Evolutionary conservation across 352 stramenopile genomes (phyloP).

Genomic region (Phytophthora cactorum): DNA sequence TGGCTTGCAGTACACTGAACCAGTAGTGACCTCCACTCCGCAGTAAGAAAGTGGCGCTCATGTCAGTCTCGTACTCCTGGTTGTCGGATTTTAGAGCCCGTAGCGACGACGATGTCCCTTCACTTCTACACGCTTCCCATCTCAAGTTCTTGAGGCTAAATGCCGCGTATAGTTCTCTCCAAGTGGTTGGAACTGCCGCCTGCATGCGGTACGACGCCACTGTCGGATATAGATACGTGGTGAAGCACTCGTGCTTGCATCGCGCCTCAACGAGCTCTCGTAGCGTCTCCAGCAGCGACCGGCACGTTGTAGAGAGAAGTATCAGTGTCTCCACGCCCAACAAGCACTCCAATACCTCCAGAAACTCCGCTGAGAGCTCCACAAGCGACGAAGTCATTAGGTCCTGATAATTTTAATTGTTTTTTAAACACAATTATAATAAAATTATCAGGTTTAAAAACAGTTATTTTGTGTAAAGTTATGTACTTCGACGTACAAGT

Average conservation of each 20-base stretch:
- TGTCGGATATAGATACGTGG: constrained; percentile 58
- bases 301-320: constrained; percentile 38
- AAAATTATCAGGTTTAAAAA: not conserved
- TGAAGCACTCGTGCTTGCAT: constrained; percentile 76
- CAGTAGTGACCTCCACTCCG: constrained; percentile 78
- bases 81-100: constrained; percentile 71
- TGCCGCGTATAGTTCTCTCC: constrained; percentile 60
- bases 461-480: constrained; percentile 16
- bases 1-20: constrained; percentile 69
- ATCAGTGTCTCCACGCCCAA: constrained; percentile 55
- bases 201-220: constrained; percentile 73
- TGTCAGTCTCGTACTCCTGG: constrained; percentile 67
- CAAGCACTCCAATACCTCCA: constrained; percentile 36
- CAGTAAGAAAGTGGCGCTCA: constrained; percentile 45
- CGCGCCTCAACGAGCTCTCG: constrained; percentile 32
- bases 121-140: constrained; percentile 49
- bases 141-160: constrained; percentile 46
- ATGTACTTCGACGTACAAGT: not conserved
- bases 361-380: constrained; percentile 48
- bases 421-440: no score
- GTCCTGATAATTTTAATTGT: constrained; percentile 4
- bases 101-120: constrained; percentile 59
- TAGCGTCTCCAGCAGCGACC: constrained; percentile 14
- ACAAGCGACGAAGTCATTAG: constrained; percentile 15
- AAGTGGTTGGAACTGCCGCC: constrained; percentile 60